Conservation (phyloP, 1,284 basidiomycete species). For the Inonotus obliquus region DNA sequence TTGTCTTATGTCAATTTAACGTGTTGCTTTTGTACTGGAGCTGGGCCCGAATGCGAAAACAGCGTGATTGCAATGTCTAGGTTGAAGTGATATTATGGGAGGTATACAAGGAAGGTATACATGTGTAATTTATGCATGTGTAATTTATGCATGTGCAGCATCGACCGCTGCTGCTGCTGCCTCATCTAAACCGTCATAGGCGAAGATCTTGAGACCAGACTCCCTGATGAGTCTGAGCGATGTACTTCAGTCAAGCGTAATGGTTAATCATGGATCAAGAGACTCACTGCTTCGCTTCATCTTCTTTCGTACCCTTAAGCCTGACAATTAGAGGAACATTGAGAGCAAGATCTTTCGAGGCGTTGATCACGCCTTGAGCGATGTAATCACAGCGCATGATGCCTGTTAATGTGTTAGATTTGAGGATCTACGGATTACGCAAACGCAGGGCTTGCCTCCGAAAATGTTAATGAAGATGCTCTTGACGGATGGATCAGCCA, state of each 20-base stretch:
- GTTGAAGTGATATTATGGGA: background rate
- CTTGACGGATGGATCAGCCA: slow-evolving; percentile 90
- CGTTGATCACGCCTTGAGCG: slow-evolving; percentile 97
- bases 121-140: background rate
- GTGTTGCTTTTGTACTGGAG: too few relatives aligned
- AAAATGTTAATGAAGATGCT: slow-evolving; percentile 99
- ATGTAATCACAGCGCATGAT: slow-evolving; percentile 99
- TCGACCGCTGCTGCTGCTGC: slow-evolving; percentile 84
- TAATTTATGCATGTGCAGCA: slow-evolving; percentile 44
- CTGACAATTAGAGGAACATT: slow-evolving; percentile 89
- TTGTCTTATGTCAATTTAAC: background rate
- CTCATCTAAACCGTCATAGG: slow-evolving; percentile 83
- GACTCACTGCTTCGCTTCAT: slow-evolving; percentile 88
- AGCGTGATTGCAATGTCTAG: background rate
- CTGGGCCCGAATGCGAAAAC: too few relatives aligned
- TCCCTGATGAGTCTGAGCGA: slow-evolving; percentile 78
- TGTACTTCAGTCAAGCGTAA: background rate
- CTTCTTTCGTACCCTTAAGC: slow-evolving; percentile 95
- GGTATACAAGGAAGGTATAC: slow-evolving; percentile 1
- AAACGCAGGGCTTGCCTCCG: slow-evolving; percentile 45
- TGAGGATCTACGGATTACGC: background rate
- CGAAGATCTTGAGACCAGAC: slow-evolving; percentile 89
- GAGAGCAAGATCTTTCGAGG: slow-evolving; percentile 87
- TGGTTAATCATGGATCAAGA: background rate
- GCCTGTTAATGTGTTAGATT: slow-evolving; percentile 38